phyloP scores from a whole-genome alignment of 2,329 filamentous ascomycete genomes.

The Coniosporium tulheliwenetii region DNA sequence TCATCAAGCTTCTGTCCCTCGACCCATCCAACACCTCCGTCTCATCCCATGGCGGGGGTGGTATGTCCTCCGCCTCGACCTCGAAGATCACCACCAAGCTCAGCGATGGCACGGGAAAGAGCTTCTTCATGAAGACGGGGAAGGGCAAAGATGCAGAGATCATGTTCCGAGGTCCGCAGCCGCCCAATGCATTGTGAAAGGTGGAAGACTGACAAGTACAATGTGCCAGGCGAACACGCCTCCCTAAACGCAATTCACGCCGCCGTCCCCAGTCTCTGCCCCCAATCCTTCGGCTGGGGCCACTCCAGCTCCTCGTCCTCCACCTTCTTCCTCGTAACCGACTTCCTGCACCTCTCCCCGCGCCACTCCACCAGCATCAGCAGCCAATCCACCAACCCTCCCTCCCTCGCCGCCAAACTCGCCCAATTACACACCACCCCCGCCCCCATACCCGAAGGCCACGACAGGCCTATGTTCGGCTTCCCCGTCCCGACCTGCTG shows the following conservation, averaged over 20 bases:
- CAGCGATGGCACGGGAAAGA: constrained; percentile 31
- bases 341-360: constrained; percentile 57
- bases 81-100: constrained; percentile 38
- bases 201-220: constrained; percentile 2
- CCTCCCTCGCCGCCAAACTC: constrained; percentile 57
- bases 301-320: constrained; percentile 30
- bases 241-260: constrained; percentile 70
- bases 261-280: constrained; percentile 59
- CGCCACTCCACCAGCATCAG: constrained; percentile 8
- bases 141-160: constrained; percentile 39
- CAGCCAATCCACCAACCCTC: constrained; percentile 22
- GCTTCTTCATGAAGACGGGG: constrained; percentile 61
- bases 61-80: constrained; percentile 47
- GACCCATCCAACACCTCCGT: constrained; percentile 40
- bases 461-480: constrained; percentile 52
- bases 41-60: constrained; percentile 47
- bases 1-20: constrained; percentile 44
- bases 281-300: constrained; percentile 60
- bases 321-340: constrained; percentile 48
- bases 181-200: constrained; percentile 7
- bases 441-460: constrained; percentile 47
- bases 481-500: constrained; percentile 80
- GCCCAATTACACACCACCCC: constrained; percentile 64
- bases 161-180: constrained; percentile 51
- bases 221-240: constrained; percentile 57